A percentile compares a stretch with the other conserved stretches of the same genome.
Evolutionary conservation across 768 basidiomycete species (phyloP).

Genomic region (Dioszegia crocea): DNA sequence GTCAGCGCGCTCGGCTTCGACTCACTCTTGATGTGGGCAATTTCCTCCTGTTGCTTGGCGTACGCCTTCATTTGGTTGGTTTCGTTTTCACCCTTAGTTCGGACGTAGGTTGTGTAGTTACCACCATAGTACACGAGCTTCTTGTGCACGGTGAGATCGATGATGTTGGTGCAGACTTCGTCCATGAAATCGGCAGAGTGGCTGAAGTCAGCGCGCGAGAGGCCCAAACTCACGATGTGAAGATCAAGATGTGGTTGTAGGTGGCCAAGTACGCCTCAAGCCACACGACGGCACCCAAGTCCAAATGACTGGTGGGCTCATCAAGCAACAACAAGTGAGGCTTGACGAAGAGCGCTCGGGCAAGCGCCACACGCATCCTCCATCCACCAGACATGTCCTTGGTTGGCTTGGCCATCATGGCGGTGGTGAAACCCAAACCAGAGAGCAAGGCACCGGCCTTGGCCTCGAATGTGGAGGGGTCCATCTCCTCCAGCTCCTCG

Average conservation of each 20-base stretch:
- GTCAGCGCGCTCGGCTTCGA: constrained; percentile 19
- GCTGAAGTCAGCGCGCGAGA: constrained; percentile 36
- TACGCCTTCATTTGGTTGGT: constrained; percentile 99
- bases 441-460: constrained; percentile 96
- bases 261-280: constrained; percentile 95
- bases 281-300: constrained; percentile 98
- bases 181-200: constrained; percentile 99
- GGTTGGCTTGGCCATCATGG: constrained; percentile 94
- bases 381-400: constrained; percentile 99
- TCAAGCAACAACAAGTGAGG: constrained; percentile 92
- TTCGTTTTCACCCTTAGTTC: constrained; percentile 95
- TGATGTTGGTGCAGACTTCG: constrained; percentile 90
- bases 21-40: constrained; percentile 93
- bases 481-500: constrained; percentile 95
- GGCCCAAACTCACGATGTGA: constrained; percentile 51
- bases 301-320: constrained; percentile 70
- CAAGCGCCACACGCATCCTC: constrained; percentile 97
- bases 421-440: constrained; percentile 83
- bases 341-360: constrained; percentile 90
- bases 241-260: constrained; percentile 87
- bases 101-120: constrained; percentile 95
- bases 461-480: constrained; percentile 89
- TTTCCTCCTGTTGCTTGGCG: constrained; percentile 96
- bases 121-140: constrained; percentile 88
- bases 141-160: constrained; percentile 90